phyloP scores from a whole-genome alignment of 2,329 filamentous ascomycete genomes.

The Emergomyces orientalis region DNA sequence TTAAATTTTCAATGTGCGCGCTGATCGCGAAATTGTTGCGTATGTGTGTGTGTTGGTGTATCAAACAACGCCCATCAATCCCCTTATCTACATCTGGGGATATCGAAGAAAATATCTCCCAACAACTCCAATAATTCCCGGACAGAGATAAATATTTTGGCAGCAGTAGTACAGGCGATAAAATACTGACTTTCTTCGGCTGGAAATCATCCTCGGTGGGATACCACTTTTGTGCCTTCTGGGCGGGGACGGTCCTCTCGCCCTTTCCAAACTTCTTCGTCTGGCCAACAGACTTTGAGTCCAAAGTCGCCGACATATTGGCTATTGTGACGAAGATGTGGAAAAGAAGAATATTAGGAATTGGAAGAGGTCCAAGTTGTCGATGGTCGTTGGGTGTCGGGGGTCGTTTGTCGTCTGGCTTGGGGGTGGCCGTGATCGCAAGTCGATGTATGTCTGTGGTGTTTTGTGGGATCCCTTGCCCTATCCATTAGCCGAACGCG shows the following conservation, averaged over 20 bases:
- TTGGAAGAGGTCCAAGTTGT: conserved; percentile 32
- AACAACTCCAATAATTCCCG: neutral
- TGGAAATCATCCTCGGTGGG: conserved; percentile 82
- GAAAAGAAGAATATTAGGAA: conserved; percentile 21
- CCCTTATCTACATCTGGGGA: neutral
- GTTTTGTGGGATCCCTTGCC: conserved; percentile 39
- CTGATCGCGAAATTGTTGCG: neutral
- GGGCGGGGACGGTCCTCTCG: conserved; percentile 77
- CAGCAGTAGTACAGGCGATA: conserved; percentile 6
- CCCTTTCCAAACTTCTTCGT: conserved; percentile 98
- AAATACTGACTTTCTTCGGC: conserved; percentile 81
- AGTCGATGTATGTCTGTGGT: conserved; percentile 29
- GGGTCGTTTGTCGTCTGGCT: conserved; percentile 21
- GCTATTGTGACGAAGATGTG: conserved; percentile 35
- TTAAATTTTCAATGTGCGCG: conserved; percentile 1
- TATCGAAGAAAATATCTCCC: neutral
- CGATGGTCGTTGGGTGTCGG: conserved; percentile 34
- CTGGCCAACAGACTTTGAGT: conserved; percentile 35
- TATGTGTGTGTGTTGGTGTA: no score
- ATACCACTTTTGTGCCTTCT: conserved; percentile 99
- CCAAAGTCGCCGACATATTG: conserved; percentile 47
- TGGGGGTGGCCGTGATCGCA: conserved; percentile 22
- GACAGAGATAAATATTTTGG: neutral
- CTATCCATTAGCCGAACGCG: conserved; percentile 33
- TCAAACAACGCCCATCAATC: neutral